Base-by-base conservation (phyloP, 2,329 filamentous ascomycete species). In the Colletotrichum tropicale region DNA sequence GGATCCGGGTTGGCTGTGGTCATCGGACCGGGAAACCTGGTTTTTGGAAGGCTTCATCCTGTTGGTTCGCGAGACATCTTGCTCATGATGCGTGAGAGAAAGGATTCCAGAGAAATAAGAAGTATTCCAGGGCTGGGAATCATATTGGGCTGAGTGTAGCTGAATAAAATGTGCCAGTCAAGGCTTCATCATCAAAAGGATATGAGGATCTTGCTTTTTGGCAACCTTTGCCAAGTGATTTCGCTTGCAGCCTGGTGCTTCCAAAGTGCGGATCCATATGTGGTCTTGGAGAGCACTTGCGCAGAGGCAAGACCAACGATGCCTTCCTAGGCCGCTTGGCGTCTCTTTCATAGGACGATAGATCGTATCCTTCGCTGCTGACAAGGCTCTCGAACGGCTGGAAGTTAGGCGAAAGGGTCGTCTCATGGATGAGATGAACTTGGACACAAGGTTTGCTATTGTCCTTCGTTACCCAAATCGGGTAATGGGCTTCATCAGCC, bases 341-440 rank as follows among this genome's bases (percentile, higher is more conserved):
- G 0, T 48, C 38, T 48, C 38, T 60, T 16, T 36, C 13, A 32
- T 67, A 43, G 3, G 38, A 56, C 43, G 9, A 2, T 12, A 3
- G 1, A 2, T 24, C 24, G 30, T 21, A 15, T 34, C 30, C 18
- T 36, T 15, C 26, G 62, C 18, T n/a, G 18, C 38, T 48, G 24
- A 24, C 62, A 30, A 8, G 8, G 30, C 13, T 56, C 13, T 28
- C 21, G 36, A 34, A 30, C 58, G 18, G 58, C 58, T 61, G 28
- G 30, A 16, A 13, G 28, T 13, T 18, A 34, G 58, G 58, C 26
- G 58, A 30, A 28, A 61, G 6, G 21, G 34, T 69, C 70, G 30
- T 73, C 65, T 30, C 38, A 62, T 62, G 21, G 15, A 61, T 68
- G 36, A 30, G 70, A 73, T 34, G 70, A 69, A 73, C 55, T n/a